Base-by-base conservation (phyloP, 495 filamentous ascomycete genomes). In the Aspergillus taichungensis region DNA sequence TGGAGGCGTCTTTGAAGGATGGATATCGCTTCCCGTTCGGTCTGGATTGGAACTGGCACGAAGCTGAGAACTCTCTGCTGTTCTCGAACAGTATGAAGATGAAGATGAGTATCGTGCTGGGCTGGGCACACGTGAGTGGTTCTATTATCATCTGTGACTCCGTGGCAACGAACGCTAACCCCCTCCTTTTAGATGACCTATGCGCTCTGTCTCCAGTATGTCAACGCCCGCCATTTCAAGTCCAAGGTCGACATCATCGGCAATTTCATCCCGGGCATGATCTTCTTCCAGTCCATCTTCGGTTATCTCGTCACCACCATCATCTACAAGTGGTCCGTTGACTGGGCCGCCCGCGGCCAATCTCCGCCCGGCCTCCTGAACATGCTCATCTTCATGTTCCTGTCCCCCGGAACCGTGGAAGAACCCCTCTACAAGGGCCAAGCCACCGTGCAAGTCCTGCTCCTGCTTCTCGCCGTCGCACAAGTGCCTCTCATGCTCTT, bases 311-410 rank as follows among this genome's bases (percentile, higher is more conserved):
- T 92, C 40, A 72, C 95, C 59, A 82, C 83, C 55, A 94, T 99
- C 54, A 67, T 97, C 61, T 96, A 94, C 72, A 99, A 99, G 66
- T 99, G 92, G 92, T 81, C 78, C 13, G 74, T 95, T 33, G 83
- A 97, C 61, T 98, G 92, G 92, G 62, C 69, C 48, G 82, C 73
- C 14, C 78, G 62, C n/a, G 64, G 57, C n/a, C 46, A 58, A 24
- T 69, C 74, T 28, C 87, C 94, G 3, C 92, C 92, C 0, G 85
- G 88, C 53, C 72, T 99, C 24, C 69, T 99, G 46, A 99, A 99
- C 76, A 95, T 96, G 89, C 75, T 99, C 52, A 99, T 99, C 60
- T 94, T 95, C 77, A 99, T 99, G 92, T 97, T 99, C 72, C 71
- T 99, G 41, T 78, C 80, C 42, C 92, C 92, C 5, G 87, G 87